Evolutionary conservation across 768 basidiomycete genomes (phyloP).

Genomic region (Rhodotorula paludigena): DNA sequence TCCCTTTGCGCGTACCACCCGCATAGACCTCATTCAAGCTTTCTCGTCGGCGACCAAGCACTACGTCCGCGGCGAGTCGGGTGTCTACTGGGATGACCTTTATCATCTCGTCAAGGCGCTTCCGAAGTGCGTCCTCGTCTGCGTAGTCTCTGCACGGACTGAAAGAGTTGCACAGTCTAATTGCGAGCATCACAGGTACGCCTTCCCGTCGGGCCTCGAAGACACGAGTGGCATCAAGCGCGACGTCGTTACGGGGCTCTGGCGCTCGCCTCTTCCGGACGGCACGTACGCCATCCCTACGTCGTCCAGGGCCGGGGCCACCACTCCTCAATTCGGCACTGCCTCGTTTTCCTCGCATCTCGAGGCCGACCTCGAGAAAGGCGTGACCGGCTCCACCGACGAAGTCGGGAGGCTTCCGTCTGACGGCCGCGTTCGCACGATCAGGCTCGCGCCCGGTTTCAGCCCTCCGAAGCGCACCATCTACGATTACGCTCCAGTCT

Average conservation of each 20-base stretch:
- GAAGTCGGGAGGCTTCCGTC: not conserved
- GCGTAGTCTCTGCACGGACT: not conserved
- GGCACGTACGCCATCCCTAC: constrained; percentile 17
- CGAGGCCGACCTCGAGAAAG: constrained; percentile 26
- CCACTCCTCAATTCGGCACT: not conserved
- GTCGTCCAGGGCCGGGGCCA: not conserved
- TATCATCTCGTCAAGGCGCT: constrained; percentile 66
- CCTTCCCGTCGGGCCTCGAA: constrained; percentile 29
- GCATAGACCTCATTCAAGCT: constrained; percentile 19
- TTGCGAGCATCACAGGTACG: constrained; percentile 28
- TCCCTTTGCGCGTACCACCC: no score
- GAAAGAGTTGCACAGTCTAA: no score
- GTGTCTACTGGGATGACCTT: constrained; percentile 68
- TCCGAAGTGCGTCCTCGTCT: constrained; percentile 47
- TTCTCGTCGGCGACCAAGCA: constrained; percentile 42
- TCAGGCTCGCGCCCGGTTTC: constrained; percentile 14
- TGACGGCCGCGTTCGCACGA: not conserved
- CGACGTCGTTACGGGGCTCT: constrained; percentile 14
- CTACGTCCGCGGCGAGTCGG: constrained; percentile 63
- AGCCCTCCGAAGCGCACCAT: constrained; percentile 13
- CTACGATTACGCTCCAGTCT: constrained; percentile 16
- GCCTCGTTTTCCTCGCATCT: not conserved
- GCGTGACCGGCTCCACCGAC: not conserved
- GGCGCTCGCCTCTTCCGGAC: constrained; percentile 16
- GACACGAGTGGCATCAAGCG: not conserved